Evolutionary conservation across 2,329 filamentous ascomycete genomes (phyloP).

Genomic region (Penicillium sp.): DNA sequence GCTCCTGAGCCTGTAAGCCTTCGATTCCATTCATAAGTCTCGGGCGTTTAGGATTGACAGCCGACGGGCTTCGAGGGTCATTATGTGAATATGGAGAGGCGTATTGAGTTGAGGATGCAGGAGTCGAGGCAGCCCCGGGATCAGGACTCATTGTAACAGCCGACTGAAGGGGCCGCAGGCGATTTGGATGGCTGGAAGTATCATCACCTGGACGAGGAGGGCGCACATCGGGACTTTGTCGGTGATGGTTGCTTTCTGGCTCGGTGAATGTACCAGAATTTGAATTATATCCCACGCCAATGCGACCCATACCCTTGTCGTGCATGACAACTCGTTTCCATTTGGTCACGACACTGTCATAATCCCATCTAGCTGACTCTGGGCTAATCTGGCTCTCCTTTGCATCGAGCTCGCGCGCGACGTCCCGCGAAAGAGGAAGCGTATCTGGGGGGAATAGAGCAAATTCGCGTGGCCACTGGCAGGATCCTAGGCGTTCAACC

Average conservation of each 20-base stretch:
- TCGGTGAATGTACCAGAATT: slow-evolving; percentile 18
- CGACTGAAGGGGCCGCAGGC: slow-evolving; percentile 27
- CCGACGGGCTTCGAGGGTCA: slow-evolving; percentile 27
- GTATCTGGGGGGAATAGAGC: slow-evolving; percentile 52
- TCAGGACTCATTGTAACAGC: slow-evolving; percentile 32
- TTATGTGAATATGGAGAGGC: slow-evolving; percentile 35
- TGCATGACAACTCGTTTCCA: slow-evolving; percentile 55
- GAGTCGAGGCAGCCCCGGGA: slow-evolving; percentile 28
- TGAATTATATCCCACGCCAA: slow-evolving; percentile 33
- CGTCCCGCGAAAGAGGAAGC: slow-evolving; percentile 44
- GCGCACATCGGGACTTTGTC: slow-evolving; percentile 20
- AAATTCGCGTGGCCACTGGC: slow-evolving; percentile 55
- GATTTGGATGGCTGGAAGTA: slow-evolving; percentile 26
- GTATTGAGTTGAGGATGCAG: slow-evolving; percentile 33
- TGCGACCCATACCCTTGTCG: slow-evolving; percentile 47
- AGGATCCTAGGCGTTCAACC: slow-evolving; percentile 50
- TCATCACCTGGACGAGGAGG: slow-evolving; percentile 29
- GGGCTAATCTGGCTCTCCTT: slow-evolving; percentile 40
- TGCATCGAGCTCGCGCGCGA: slow-evolving; percentile 42
- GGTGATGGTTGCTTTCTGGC: slow-evolving; percentile 14
- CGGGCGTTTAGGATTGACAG: slow-evolving; percentile 34
- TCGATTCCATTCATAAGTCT: slow-evolving; percentile 42
- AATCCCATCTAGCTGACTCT: slow-evolving; percentile 50
- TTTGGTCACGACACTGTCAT: slow-evolving; percentile 52
- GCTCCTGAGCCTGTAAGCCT: slow-evolving; percentile 11